phyloP scores from a whole-genome alignment of 169 alveolate genomes.

The Plasmodium vinckei region DNA sequence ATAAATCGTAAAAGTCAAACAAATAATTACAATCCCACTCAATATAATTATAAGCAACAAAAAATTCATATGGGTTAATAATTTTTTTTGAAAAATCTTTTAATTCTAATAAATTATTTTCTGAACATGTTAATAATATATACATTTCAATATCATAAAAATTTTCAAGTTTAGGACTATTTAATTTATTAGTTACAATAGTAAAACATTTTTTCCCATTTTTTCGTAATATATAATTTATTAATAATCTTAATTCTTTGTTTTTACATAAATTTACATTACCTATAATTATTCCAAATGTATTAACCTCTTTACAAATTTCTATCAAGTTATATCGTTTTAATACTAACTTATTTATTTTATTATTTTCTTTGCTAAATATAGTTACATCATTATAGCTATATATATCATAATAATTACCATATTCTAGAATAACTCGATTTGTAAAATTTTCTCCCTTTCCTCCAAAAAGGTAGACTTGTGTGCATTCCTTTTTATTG shows the following conservation, averaged over 20 bases:
- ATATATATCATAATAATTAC: constrained; percentile 12
- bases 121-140: constrained; percentile 79
- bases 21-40: constrained; percentile 79
- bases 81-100: constrained; percentile 70
- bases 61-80: constrained; percentile 81
- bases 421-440: constrained; percentile 37
- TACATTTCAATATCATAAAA: constrained; percentile 81
- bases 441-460: constrained; percentile 16
- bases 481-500: too few relatives aligned
- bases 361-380: background rate
- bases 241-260: constrained; percentile 47
- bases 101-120: constrained; percentile 72
- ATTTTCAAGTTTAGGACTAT: constrained; percentile 82
- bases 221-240: constrained; percentile 64
- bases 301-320: constrained; percentile 65
- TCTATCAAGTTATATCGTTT: constrained; percentile 79
- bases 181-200: constrained; percentile 80
- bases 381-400: background rate
- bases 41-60: constrained; percentile 78
- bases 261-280: constrained; percentile 67
- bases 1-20: constrained; percentile 74
- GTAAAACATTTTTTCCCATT: constrained; percentile 72
- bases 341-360: constrained; percentile 45
- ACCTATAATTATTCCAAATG: constrained; percentile 79
- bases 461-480: constrained; percentile 22